phyloP scores from a whole-genome alignment of 805 yeast genomes.

The Teunomyces funiuensis region DNA sequence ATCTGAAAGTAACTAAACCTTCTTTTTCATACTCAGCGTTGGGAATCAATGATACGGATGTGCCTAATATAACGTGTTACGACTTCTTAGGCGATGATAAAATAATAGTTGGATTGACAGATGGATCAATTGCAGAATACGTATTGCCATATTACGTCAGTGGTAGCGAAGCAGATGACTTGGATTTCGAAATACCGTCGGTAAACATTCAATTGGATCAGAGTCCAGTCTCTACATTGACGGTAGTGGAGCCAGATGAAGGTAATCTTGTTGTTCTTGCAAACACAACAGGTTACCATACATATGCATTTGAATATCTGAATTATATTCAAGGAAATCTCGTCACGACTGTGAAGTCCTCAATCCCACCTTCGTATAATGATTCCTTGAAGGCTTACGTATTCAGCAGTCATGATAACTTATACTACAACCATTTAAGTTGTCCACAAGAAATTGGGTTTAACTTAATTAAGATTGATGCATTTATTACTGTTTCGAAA shows the following conservation, averaged over 20 bases:
- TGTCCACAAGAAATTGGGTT: slow-evolving; percentile 37
- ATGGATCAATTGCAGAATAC: slow-evolving; percentile 63
- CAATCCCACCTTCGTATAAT: slow-evolving; percentile 31
- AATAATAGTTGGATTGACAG: slow-evolving; percentile 56
- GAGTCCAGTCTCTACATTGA: slow-evolving; percentile 27
- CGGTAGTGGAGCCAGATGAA: slow-evolving; percentile 23
- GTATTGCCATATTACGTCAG: slow-evolving; percentile 32
- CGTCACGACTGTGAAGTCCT: slow-evolving; percentile 22
- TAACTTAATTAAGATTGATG: slow-evolving; percentile 30
- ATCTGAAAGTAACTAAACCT: slow-evolving; percentile 16
- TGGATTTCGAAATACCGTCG: slow-evolving; percentile 28
- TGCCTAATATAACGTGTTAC: slow-evolving; percentile 40
- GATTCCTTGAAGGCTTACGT: slow-evolving; percentile 25
- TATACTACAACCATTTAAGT: slow-evolving; percentile 28
- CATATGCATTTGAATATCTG: slow-evolving; percentile 23
- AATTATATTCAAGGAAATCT: slow-evolving; percentile 30
- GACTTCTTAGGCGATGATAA: slow-evolving; percentile 45
- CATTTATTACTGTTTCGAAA: slow-evolving; percentile 27
- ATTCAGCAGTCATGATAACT: slow-evolving; percentile 28
- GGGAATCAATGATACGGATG: not conserved
- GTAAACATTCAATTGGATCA: slow-evolving; percentile 32
- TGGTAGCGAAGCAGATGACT: slow-evolving; percentile 6
- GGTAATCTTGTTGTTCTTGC: slow-evolving; percentile 24
- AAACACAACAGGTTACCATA: slow-evolving; percentile 30
- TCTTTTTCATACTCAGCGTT: slow-evolving; percentile 24